A percentile compares a stretch with the other conserved stretches of the same genome.
These are phyloP conservation scores for Tuber aestivum DNA, from an alignment of 495 filamentous ascomycete genomes.

Conservation along the genomic window DNA sequence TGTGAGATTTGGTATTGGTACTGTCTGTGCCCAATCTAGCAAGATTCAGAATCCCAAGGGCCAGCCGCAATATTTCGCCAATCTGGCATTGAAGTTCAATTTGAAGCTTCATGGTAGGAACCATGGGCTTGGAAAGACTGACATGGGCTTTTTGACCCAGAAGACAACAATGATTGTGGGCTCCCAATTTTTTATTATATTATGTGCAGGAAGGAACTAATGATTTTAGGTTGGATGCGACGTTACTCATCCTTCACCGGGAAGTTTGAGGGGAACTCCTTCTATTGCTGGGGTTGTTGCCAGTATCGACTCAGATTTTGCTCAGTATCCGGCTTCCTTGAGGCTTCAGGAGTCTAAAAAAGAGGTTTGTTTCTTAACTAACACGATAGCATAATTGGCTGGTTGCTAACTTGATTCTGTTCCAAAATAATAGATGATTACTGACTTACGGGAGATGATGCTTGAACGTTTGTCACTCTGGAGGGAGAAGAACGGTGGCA, in stretches of 20 bases:
- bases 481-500: conserved; percentile 49
- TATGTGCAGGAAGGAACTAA: conserved; percentile 1
- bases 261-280: conserved; percentile 54
- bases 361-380: conserved; percentile 42
- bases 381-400: not conserved
- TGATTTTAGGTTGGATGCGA: conserved; percentile 61
- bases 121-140: conserved; percentile 52
- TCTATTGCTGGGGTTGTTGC: conserved; percentile 73
- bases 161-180: conserved; percentile 65
- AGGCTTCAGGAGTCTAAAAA: conserved; percentile 52
- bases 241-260: conserved; percentile 80
- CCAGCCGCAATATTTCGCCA: conserved; percentile 38
- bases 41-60: conserved; percentile 34
- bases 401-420: not conserved
- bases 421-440: conserved; percentile 51
- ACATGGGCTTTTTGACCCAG: conserved; percentile 56
- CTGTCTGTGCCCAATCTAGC: conserved; percentile 34
- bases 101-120: conserved; percentile 78
- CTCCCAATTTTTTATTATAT: not conserved
- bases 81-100: conserved; percentile 55
- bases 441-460: conserved; percentile 53
- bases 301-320: conserved; percentile 56
- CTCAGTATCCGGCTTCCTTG: conserved; percentile 63
- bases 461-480: conserved; percentile 57
- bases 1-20: conserved; percentile 35